phyloP scores from a whole-genome alignment of 441 rosid species.

The Pelargonium fulgidum region DNA sequence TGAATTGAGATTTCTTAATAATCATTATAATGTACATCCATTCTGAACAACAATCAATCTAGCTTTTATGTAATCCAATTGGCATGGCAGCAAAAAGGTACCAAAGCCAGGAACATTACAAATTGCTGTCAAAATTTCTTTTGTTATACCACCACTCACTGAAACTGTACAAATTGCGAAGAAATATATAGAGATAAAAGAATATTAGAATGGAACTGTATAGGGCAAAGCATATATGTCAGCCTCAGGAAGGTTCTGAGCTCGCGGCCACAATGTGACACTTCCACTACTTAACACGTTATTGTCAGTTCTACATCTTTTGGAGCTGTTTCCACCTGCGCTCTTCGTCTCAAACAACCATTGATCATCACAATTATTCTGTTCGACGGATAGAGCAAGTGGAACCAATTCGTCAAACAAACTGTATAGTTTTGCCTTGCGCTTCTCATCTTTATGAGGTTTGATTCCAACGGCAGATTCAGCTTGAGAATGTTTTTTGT shows the following conservation, averaged over 20 bases:
- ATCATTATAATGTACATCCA: no score
- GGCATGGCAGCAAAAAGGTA: background rate
- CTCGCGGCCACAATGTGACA: slow-evolving; percentile 29
- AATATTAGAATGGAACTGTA: slow-evolving; percentile 44
- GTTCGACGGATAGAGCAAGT: slow-evolving; percentile 16
- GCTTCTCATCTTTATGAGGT: background rate
- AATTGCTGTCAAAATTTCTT: background rate
- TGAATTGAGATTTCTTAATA: no score
- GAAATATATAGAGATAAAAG: no score
- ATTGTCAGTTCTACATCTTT: slow-evolving; percentile 19
- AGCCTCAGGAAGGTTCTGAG: slow-evolving; percentile 31
- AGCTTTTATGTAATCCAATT: background rate
- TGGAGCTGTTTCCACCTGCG: slow-evolving; percentile 9
- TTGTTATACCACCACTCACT: background rate
- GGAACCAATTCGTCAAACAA: slow-evolving; percentile 35
- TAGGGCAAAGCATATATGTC: slow-evolving; percentile 57
- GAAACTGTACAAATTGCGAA: slow-evolving; percentile 2
- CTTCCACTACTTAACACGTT: slow-evolving; percentile 6
- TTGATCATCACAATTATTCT: slow-evolving; percentile 19
- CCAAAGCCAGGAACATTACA: background rate
- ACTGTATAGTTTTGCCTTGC: slow-evolving; percentile 18
- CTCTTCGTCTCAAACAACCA: slow-evolving; percentile 36
- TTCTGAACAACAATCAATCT: no score
- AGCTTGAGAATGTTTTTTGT: background rate
- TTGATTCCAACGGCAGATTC: background rate